phyloP scores from a whole-genome alignment of 148 eudicot species.

The Polygonum aviculare region DNA sequence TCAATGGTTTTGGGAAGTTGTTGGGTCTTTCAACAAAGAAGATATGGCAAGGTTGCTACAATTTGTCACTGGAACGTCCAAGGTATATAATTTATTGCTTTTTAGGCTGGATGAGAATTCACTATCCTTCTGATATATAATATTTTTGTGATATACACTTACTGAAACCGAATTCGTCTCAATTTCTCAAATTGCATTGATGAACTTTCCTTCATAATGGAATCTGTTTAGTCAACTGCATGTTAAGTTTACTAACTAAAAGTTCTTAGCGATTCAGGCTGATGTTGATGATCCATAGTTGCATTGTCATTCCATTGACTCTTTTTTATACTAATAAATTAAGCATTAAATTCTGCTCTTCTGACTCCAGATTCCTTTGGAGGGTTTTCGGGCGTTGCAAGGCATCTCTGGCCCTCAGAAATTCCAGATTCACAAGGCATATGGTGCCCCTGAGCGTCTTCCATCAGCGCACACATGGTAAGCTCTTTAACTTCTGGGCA shows the following conservation, averaged over 20 bases:
- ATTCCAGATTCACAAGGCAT: constrained; percentile 95
- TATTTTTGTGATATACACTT: neutral
- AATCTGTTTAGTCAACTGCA: neutral
- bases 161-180: neutral
- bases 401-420: constrained; percentile 98
- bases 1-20: constrained; percentile 99
- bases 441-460: constrained; percentile 94
- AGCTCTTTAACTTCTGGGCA: constrained; percentile 10
- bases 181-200: neutral
- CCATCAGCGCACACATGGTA: constrained; percentile 99
- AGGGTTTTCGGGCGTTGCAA: constrained; percentile 93
- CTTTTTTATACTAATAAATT: neutral
- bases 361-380: constrained; percentile 66
- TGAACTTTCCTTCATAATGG: neutral
- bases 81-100: constrained; percentile 37
- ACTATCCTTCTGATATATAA: neutral
- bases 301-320: neutral
- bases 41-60: constrained; percentile 92
- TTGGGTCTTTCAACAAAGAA: constrained; percentile 75
- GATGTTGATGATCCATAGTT: neutral
- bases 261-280: neutral
- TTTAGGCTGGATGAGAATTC: neutral
- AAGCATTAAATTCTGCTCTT: neutral
- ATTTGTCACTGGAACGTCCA: constrained; percentile 97
- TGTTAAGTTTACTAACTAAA: neutral